A percentile compares a stretch with the other conserved stretches of the same genome.
These are phyloP conservation scores for Grosmannia huntii DNA, from an alignment of 2,329 filamentous ascomycete genomes.

Conservation along the genomic window DNA sequence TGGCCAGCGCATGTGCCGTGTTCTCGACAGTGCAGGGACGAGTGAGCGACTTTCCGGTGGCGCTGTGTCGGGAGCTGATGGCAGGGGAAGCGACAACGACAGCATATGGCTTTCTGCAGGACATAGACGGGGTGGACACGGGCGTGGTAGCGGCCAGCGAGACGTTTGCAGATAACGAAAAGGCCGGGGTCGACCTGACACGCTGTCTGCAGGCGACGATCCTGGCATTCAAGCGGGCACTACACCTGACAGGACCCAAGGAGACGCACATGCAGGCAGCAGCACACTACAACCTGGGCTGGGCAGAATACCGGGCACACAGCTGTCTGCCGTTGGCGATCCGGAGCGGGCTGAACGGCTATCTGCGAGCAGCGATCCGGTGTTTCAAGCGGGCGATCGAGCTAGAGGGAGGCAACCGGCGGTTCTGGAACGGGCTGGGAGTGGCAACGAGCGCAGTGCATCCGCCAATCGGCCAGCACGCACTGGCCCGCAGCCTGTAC, in stretches of 20 bases:
- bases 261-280: conserved; percentile 84
- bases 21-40: conserved; percentile 69
- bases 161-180: conserved; percentile 32
- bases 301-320: conserved; percentile 79
- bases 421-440: conserved; percentile 95
- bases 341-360: conserved; percentile 48
- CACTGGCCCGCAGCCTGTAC: conserved; percentile 84
- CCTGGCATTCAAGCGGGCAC: conserved; percentile 75
- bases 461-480: conserved; percentile 79
- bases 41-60: conserved; percentile 46
- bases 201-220: conserved; percentile 59
- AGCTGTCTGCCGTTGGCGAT: conserved; percentile 42
- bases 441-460: conserved; percentile 81
- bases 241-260: conserved; percentile 50
- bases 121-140: conserved; percentile 52
- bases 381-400: conserved; percentile 96
- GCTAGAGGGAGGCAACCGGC: conserved; percentile 81
- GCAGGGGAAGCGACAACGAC: conserved; percentile 22
- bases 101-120: conserved; percentile 49
- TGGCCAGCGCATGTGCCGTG: conserved; percentile 77
- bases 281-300: conserved; percentile 94
- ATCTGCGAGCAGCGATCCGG: conserved; percentile 68
- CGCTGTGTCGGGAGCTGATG: conserved; percentile 40
- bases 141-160: conserved; percentile 31
- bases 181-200: conserved; percentile 36